Evolutionary conservation across 2,329 filamentous ascomycete genomes (phyloP).

Genomic region (Trichophyton simii): DNA sequence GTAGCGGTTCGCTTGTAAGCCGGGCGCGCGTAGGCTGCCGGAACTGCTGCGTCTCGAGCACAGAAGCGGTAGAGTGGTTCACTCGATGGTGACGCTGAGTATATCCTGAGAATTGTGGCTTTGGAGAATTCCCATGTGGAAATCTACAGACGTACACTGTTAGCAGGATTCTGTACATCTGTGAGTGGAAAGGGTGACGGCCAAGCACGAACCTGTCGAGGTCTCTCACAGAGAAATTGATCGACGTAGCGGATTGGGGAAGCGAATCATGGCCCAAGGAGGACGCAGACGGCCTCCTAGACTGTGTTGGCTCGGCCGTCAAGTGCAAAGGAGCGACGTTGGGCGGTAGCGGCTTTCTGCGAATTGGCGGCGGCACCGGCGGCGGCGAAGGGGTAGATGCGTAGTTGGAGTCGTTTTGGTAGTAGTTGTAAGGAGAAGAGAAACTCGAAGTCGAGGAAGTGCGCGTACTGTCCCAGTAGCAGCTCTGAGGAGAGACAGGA

Average conservation of each 20-base stretch:
- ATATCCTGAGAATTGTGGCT: neutral
- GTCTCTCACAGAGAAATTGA: constrained; percentile 25
- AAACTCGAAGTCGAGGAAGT: neutral
- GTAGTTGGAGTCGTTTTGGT: neutral
- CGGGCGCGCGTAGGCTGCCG: neutral
- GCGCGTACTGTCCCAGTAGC: neutral
- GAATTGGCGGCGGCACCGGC: constrained; percentile 27
- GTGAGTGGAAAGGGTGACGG: constrained; percentile 3
- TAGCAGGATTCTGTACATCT: neutral
- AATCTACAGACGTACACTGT: neutral
- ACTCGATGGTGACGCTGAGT: neutral
- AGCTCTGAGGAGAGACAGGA: neutral
- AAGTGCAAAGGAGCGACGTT: constrained; percentile 36
- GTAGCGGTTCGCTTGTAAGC: neutral
- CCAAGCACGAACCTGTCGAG: constrained; percentile 31
- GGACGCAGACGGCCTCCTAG: constrained; percentile 7
- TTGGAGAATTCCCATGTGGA: neutral
- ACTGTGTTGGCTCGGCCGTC: constrained; percentile 11
- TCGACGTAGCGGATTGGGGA: constrained; percentile 17
- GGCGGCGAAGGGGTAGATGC: neutral
- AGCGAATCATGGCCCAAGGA: neutral
- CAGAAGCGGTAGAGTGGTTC: neutral
- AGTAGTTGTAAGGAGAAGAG: neutral
- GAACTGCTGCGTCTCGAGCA: neutral
- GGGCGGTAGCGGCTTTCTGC: constrained; percentile 43